Conservation (phyloP, 2,329 filamentous ascomycete genomes). For the Dactylonectria macrodidyma region DNA sequence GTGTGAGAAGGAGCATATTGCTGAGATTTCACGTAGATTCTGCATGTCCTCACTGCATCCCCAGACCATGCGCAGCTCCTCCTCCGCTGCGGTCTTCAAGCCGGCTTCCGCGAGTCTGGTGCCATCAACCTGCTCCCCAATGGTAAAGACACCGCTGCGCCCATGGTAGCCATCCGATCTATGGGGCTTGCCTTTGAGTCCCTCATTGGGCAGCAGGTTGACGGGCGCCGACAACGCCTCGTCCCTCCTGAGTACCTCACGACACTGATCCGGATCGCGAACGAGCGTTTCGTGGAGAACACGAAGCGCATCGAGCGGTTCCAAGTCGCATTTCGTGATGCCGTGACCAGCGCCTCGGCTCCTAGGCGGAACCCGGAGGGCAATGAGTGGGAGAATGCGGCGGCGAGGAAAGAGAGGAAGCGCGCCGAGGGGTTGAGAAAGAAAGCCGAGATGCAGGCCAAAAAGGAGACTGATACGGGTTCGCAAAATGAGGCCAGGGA, state of each 20-base stretch:
- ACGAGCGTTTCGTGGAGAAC: slow-evolving; percentile 82
- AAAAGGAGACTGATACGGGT: slow-evolving; percentile 28
- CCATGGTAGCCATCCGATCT: slow-evolving; percentile 88
- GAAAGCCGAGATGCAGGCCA: slow-evolving; percentile 59
- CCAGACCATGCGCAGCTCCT: slow-evolving; percentile 81
- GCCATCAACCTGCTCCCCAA: slow-evolving; percentile 75
- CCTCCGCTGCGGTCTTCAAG: slow-evolving; percentile 81
- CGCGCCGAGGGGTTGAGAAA: slow-evolving; percentile 70
- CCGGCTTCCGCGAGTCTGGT: slow-evolving; percentile 92
- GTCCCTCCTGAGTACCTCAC: slow-evolving; percentile 79
- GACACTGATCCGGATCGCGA: slow-evolving; percentile 78
- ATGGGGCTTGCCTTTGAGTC: slow-evolving; percentile 88
- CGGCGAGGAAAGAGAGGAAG: slow-evolving; percentile 68
- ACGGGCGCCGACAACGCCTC: slow-evolving; percentile 59
- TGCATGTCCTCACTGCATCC: slow-evolving; percentile 88
- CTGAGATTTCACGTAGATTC: slow-evolving; percentile 72
- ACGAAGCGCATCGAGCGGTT: slow-evolving; percentile 77
- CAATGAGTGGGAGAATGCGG: slow-evolving; percentile 69
- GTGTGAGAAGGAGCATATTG: slow-evolving; percentile 18
- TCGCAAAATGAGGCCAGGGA: slow-evolving; percentile 29
- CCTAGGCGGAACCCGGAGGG: slow-evolving; percentile 52
- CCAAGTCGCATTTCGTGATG: slow-evolving; percentile 62
- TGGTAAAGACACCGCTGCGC: slow-evolving; percentile 59
- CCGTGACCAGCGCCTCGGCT: slow-evolving; percentile 44
- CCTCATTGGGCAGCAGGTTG: slow-evolving; percentile 74